Evolutionary conservation across 805 yeast genomes (phyloP).

Genomic region (Pichia nanzhaoensis): DNA sequence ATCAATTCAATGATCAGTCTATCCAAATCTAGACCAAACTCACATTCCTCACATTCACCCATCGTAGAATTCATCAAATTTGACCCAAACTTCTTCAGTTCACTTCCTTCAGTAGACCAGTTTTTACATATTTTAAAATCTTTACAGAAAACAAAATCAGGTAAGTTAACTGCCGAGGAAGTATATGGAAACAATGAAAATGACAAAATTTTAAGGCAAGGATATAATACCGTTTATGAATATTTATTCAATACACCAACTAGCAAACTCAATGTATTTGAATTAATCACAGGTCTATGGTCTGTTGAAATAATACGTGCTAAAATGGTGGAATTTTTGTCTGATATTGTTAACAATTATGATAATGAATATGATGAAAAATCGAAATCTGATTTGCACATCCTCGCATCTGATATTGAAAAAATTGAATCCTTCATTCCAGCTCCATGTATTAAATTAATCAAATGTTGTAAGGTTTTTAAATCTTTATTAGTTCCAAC

Average conservation of each 20-base stretch:
- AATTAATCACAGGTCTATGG: conserved; percentile 21
- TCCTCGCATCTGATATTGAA: conserved; percentile 5
- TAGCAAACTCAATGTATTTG: conserved; percentile 20
- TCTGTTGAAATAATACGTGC: conserved; percentile 19
- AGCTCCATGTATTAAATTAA: conserved; percentile 20
- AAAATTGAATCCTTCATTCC: conserved; percentile 20
- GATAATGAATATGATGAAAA: background rate
- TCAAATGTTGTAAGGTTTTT: conserved; percentile 25
- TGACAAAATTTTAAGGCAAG: conserved; percentile 3
- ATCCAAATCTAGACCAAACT: conserved; percentile 12
- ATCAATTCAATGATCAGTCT: background rate
- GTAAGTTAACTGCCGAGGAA: conserved; percentile 3
- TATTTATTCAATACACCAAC: conserved; percentile 22
- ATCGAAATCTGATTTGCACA: conserved; percentile 1
- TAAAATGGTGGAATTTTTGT: conserved; percentile 9
- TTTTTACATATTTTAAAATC: conserved; percentile 19
- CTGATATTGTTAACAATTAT: conserved; percentile 5
- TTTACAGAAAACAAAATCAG: conserved; percentile 8
- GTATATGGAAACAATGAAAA: conserved; percentile 6
- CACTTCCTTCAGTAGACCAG: conserved; percentile 19
- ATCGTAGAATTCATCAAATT: conserved; percentile 14
- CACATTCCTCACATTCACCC: background rate
- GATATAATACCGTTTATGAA: conserved; percentile 21
- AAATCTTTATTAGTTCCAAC: conserved; percentile 23
- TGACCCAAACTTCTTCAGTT: conserved; percentile 21